These are phyloP conservation scores for Arthrobotrys pseudoclavata DNA, from an alignment of 2,329 filamentous ascomycete genomes.

Conservation along the genomic window DNA sequence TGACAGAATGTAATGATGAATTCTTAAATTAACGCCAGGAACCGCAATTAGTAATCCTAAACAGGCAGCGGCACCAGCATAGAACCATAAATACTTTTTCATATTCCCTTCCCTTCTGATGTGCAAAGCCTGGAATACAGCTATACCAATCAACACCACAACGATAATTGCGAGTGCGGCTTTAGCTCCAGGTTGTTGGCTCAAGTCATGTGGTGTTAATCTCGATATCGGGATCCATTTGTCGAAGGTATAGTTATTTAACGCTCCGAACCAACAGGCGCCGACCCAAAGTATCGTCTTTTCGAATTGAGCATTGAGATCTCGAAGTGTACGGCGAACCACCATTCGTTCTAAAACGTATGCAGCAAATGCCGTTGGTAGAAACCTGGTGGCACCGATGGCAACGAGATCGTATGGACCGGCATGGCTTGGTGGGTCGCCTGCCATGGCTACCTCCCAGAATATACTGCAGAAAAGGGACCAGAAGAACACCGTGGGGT, in stretches of 20 bases:
- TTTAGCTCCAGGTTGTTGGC: constrained; percentile 88
- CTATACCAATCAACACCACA: constrained; percentile 76
- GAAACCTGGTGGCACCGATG: constrained; percentile 81
- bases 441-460: constrained; percentile 89
- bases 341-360: constrained; percentile 91
- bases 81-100: constrained; percentile 84
- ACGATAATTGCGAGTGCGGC: constrained; percentile 84
- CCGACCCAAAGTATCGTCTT: constrained; percentile 93
- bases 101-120: constrained; percentile 88
- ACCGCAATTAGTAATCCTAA: constrained; percentile 93
- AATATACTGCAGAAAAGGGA: constrained; percentile 85
- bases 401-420: constrained; percentile 81
- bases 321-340: constrained; percentile 77
- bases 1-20: constrained; percentile 94
- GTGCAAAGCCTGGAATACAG: constrained; percentile 82
- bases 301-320: constrained; percentile 85
- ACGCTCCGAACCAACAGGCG: constrained; percentile 86
- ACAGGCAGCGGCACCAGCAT: constrained; percentile 91
- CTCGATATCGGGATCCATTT: constrained; percentile 89
- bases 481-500: constrained; percentile 85
- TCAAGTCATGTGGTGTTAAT: constrained; percentile 88
- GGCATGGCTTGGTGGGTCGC: constrained; percentile 81
- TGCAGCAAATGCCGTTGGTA: constrained; percentile 88
- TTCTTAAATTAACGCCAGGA: constrained; percentile 83
- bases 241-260: constrained; percentile 96